Percentiles rank a stretch among this genome's conserved stretches.
Conservation (phyloP, 495 filamentous ascomycete species). For the Penicillium parvum region DNA sequence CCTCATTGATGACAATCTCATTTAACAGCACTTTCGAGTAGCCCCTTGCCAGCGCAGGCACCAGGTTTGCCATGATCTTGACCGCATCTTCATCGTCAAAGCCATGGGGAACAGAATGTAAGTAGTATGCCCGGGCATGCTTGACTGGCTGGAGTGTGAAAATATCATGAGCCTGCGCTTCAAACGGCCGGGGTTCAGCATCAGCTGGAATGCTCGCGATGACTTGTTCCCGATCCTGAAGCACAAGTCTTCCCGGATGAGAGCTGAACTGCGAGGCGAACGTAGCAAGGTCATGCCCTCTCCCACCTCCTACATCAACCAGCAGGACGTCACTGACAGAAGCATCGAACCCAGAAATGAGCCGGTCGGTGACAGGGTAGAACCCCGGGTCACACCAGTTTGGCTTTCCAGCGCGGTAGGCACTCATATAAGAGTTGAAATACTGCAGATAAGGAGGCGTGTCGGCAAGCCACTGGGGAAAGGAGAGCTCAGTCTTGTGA, state of each 20-base stretch:
- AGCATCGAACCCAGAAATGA: conserved; percentile 23
- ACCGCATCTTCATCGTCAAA: conserved; percentile 43
- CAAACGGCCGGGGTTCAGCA: too few species aligned
- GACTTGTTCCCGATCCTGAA: conserved; percentile 45
- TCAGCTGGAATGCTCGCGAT: conserved; percentile 31
- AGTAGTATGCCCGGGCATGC: conserved; percentile 32
- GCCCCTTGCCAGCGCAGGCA: conserved; percentile 44
- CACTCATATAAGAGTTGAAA: conserved; percentile 37
- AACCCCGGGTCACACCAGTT: conserved; percentile 47
- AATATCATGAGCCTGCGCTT: conserved; percentile 40
- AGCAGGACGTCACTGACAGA: conserved; percentile 34
- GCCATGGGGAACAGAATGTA: conserved; percentile 49
- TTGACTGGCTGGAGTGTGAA: conserved; percentile 49
- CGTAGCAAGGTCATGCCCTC: conserved; percentile 44
- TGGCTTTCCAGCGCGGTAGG: conserved; percentile 39
- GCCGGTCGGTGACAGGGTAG: conserved; percentile 3
- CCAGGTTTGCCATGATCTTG: conserved; percentile 40
- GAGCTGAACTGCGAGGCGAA: conserved; percentile 31
- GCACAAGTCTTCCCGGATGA: conserved; percentile 38
- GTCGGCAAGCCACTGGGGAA: conserved; percentile 26
- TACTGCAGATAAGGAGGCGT: conserved; percentile 15
- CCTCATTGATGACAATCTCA: too few species aligned
- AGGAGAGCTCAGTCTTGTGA: conserved; percentile 21
- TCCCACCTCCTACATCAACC: conserved; percentile 52
- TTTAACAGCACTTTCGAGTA: conserved; percentile 50